Percentiles rank a stretch among this genome's conserved stretches.
These are phyloP conservation scores for Triglochin maritima DNA, from an alignment of 106 monocot genomes.

Conservation along the genomic window DNA sequence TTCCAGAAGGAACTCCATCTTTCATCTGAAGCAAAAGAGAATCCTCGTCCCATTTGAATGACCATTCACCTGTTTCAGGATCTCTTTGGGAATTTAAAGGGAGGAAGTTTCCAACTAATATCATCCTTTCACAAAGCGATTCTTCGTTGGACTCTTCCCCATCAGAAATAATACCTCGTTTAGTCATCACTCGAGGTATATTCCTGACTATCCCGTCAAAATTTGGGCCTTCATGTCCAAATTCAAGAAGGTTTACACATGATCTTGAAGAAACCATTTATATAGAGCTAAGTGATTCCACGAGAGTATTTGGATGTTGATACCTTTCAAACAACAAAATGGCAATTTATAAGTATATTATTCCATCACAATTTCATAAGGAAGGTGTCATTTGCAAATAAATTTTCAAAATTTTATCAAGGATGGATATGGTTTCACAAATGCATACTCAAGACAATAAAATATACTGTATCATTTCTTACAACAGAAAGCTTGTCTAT, in stretches of 20 bases:
- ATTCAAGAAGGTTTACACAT: not conserved
- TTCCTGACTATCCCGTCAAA: not conserved
- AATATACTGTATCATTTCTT: too few species aligned
- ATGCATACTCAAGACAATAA: too few species aligned
- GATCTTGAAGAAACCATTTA: constrained; percentile 4
- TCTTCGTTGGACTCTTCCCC: constrained; percentile 29
- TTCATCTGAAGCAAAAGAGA: constrained; percentile 76
- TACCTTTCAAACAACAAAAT: not conserved
- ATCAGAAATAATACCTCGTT: constrained; percentile 25
- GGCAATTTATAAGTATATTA: too few species aligned
- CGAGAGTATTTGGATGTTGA: not conserved
- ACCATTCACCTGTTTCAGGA: constrained; percentile 48
- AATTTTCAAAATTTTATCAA: too few species aligned
- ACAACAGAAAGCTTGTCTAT: too few species aligned
- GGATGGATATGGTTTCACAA: too few species aligned
- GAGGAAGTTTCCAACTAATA: constrained; percentile 58
- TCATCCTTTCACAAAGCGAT: constrained; percentile 30
- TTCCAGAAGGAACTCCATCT: constrained; percentile 56
- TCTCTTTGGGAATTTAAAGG: constrained; percentile 38
- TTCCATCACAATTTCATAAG: too few species aligned
- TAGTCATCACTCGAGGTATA: constrained; percentile 39
- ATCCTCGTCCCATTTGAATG: constrained; percentile 70
- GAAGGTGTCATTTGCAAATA: too few species aligned
- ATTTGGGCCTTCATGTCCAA: not conserved
- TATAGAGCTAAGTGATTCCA: not conserved